These are phyloP conservation scores for Fraxinus angustifolia DNA, from an alignment of 305 asterid species.

Conservation along the genomic window DNA sequence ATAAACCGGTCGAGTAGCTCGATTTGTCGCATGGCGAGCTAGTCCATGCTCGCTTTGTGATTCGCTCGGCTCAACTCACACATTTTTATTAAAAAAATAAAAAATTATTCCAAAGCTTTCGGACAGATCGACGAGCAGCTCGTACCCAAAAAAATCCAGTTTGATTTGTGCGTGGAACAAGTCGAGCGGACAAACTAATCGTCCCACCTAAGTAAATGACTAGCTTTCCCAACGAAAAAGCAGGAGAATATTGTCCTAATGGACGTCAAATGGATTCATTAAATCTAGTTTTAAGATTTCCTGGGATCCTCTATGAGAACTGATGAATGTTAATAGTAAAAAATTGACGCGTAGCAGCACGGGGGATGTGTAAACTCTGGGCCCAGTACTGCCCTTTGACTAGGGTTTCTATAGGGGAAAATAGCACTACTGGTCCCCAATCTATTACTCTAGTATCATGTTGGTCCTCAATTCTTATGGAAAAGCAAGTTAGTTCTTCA, in stretches of 20 bases:
- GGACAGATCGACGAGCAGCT: neutral
- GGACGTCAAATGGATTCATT: conserved; percentile 52
- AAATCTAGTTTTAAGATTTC: conserved; percentile 36
- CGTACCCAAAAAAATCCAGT: neutral
- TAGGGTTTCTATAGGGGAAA: conserved; percentile 7
- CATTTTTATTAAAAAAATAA: neutral
- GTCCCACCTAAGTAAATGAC: conserved; percentile 6
- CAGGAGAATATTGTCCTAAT: conserved; percentile 37
- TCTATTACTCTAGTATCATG: neutral
- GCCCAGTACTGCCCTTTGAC: conserved; percentile 34
- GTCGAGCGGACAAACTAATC: neutral
- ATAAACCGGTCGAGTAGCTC: neutral
- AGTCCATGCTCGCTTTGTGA: neutral
- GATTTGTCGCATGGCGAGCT: neutral
- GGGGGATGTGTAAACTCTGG: conserved; percentile 21
- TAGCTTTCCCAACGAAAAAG: conserved; percentile 44
- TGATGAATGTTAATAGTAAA: conserved; percentile 16
- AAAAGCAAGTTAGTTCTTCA: neutral
- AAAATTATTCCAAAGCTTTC: neutral
- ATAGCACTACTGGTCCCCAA: neutral
- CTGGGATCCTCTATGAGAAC: conserved; percentile 31
- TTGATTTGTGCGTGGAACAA: neutral
- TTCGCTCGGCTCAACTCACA: neutral
- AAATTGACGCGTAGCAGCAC: conserved; percentile 21
- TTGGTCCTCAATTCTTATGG: neutral